A percentile compares a stretch with the other conserved stretches of the same genome.
Evolutionary conservation across 2,329 filamentous ascomycete species (phyloP).

Genomic region (Daldinia sp.): DNA sequence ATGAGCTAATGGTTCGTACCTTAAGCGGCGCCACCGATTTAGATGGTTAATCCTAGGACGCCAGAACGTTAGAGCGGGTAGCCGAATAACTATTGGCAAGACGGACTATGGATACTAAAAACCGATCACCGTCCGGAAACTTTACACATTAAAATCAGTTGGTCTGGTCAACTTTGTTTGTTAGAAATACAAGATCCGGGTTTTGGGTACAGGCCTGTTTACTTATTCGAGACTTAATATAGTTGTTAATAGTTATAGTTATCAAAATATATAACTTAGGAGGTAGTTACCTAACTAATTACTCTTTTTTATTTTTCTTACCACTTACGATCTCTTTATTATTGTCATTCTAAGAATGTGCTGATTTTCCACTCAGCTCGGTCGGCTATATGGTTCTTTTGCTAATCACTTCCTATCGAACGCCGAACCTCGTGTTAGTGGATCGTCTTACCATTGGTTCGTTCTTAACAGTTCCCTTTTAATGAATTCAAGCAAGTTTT

Average conservation of each 20-base stretch:
- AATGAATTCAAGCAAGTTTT: conserved; percentile 30
- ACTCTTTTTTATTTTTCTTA: not conserved
- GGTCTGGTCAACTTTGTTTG: not conserved
- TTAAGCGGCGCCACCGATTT: conserved; percentile 28
- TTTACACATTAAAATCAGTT: not conserved
- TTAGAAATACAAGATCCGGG: conserved; percentile 1
- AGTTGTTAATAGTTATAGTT: not conserved
- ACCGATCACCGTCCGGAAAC: conserved; percentile 18
- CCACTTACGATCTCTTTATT: not conserved
- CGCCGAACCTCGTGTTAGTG: conserved; percentile 44
- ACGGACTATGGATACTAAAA: conserved; percentile 20
- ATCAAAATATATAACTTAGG: no score
- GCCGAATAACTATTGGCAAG: conserved; percentile 12
- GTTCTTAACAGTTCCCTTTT: conserved; percentile 24
- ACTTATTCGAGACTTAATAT: not conserved
- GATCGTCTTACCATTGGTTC: conserved; percentile 39
- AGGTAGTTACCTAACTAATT: no score
- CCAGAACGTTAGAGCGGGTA: conserved; percentile 15
- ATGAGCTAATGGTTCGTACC: conserved; percentile 28
- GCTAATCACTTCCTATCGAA: conserved; percentile 39
- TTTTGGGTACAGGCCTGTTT: conserved; percentile 20
- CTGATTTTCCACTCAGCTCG: conserved; percentile 29
- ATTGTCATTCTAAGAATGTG: not conserved
- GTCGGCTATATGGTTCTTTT: conserved; percentile 22
- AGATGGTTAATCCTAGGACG: conserved; percentile 32